Evolutionary conservation across 805 yeast genomes (phyloP).

Genomic region (Candida berthetii): DNA sequence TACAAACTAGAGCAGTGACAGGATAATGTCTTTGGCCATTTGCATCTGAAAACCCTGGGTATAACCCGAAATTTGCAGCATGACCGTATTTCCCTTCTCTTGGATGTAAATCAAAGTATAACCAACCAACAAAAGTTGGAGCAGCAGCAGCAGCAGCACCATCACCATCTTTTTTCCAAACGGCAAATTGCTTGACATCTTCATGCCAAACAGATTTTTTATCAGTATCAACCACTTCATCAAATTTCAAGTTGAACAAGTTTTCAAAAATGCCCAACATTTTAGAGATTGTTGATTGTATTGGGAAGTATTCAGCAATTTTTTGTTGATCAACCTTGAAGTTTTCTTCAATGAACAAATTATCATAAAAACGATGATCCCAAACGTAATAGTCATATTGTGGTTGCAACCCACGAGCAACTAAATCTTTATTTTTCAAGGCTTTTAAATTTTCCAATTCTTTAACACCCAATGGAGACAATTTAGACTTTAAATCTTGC

Average conservation of each 20-base stretch:
- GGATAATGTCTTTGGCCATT: slow-evolving; percentile 53
- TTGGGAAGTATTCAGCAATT: slow-evolving; percentile 75
- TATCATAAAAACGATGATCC: slow-evolving; percentile 70
- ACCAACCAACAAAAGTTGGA: slow-evolving; percentile 65
- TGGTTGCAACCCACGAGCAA: slow-evolving; percentile 33
- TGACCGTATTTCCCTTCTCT: slow-evolving; percentile 85
- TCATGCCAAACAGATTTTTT: slow-evolving; percentile 62
- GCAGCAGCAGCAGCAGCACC: slow-evolving; percentile 17
- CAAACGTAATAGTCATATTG: slow-evolving; percentile 51
- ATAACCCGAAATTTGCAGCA: slow-evolving; percentile 75
- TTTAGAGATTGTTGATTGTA: slow-evolving; percentile 55
- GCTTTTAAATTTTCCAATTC: slow-evolving; percentile 43
- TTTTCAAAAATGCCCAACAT: slow-evolving; percentile 71
- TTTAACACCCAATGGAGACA: slow-evolving; percentile 50
- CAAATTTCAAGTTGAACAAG: slow-evolving; percentile 64
- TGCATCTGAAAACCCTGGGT: slow-evolving; percentile 48
- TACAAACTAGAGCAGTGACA: slow-evolving; percentile 76
- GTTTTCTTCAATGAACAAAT: slow-evolving; percentile 56
- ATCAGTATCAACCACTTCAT: slow-evolving; percentile 34
- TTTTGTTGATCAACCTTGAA: slow-evolving; percentile 67
- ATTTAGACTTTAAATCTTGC: slow-evolving; percentile 50
- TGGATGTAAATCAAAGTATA: slow-evolving; percentile 79
- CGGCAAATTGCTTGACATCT: slow-evolving; percentile 70
- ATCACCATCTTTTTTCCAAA: slow-evolving; percentile 53
- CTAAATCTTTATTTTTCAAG: slow-evolving; percentile 49